A percentile compares a stretch with the other conserved stretches of the same genome.
These are phyloP conservation scores for Boletellus ananiceps DNA, from an alignment of 768 basidiomycete genomes.

Conservation along the genomic window DNA sequence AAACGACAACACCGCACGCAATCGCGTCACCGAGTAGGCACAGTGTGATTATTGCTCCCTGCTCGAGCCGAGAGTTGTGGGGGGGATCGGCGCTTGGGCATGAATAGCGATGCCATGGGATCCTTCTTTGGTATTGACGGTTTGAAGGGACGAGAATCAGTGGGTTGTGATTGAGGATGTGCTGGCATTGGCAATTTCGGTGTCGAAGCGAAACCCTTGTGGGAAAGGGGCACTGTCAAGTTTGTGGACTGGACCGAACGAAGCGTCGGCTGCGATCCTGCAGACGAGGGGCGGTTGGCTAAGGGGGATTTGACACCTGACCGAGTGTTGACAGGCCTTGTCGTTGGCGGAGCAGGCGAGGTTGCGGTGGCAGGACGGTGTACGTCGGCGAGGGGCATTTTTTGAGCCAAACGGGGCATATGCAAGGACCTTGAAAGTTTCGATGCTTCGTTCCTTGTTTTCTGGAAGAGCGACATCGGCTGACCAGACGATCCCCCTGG, in stretches of 20 bases:
- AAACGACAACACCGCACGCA: background rate
- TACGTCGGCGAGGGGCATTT: conserved; percentile 43
- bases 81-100: conserved; percentile 69
- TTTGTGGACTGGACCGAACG: conserved; percentile 33
- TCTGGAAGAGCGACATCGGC: conserved; percentile 74
- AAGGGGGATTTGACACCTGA: conserved; percentile 51
- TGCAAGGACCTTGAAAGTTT: conserved; percentile 63
- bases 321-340: conserved; percentile 31
- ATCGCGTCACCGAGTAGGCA: conserved; percentile 20
- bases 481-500: conserved; percentile 38
- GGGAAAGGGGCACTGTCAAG: conserved; percentile 6
- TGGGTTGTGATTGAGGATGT: conserved; percentile 15
- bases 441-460: conserved; percentile 65
- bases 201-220: conserved; percentile 30
- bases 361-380: conserved; percentile 35
- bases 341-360: conserved; percentile 33
- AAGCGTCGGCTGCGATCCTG: conserved; percentile 7
- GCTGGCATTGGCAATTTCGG: conserved; percentile 9
- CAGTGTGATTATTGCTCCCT: conserved; percentile 17
- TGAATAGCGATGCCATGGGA: conserved; percentile 58
- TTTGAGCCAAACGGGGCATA: conserved; percentile 48
- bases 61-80: conserved; percentile 46
- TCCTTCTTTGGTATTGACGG: conserved; percentile 51
- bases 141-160: conserved; percentile 34
- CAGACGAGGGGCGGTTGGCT: conserved; percentile 32